Percentiles rank a stretch among this genome's conserved stretches.
phyloP scores from a whole-genome alignment of 257 asterid genomes.

The Jaltomata sinuosa region DNA sequence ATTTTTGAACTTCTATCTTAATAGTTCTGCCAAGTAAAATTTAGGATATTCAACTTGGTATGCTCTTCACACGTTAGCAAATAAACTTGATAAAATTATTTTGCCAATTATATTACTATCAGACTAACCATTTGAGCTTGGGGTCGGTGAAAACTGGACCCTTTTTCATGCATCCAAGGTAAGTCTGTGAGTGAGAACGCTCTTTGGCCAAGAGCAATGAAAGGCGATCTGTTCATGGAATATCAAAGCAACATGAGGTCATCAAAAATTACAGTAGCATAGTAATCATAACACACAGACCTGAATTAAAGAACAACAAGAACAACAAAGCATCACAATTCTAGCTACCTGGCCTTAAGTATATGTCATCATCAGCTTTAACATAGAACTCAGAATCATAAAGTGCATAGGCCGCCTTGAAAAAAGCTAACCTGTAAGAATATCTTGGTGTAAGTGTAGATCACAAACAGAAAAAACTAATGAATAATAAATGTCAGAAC shows the following conservation, averaged over 20 bases:
- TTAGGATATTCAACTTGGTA: background rate
- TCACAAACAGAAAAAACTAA: background rate
- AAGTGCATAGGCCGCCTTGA: conserved; percentile 95
- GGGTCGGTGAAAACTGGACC: conserved; percentile 97
- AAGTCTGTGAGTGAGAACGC: conserved; percentile 87
- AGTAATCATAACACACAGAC: background rate
- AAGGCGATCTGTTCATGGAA: conserved; percentile 58
- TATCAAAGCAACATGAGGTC: background rate
- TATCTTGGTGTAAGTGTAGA: conserved; percentile 20
- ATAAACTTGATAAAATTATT: background rate
- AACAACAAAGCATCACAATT: conserved; percentile 5
- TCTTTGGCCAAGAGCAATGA: conserved; percentile 94
- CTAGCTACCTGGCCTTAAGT: conserved; percentile 79
- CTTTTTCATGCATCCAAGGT: conserved; percentile 97
- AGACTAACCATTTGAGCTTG: conserved; percentile 82
- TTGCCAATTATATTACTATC: background rate
- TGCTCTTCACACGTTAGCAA: background rate
- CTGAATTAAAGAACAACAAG: background rate
- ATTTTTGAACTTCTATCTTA: background rate
- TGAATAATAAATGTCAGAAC: conserved; percentile 23
- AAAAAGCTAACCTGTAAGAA: conserved; percentile 73
- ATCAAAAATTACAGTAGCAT: background rate
- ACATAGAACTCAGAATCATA: conserved; percentile 88
- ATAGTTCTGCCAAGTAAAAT: background rate
- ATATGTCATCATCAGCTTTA: conserved; percentile 98